These are phyloP conservation scores for Microthlaspi erraticum DNA, from an alignment of 345 rosid species.

Conservation along the genomic window DNA sequence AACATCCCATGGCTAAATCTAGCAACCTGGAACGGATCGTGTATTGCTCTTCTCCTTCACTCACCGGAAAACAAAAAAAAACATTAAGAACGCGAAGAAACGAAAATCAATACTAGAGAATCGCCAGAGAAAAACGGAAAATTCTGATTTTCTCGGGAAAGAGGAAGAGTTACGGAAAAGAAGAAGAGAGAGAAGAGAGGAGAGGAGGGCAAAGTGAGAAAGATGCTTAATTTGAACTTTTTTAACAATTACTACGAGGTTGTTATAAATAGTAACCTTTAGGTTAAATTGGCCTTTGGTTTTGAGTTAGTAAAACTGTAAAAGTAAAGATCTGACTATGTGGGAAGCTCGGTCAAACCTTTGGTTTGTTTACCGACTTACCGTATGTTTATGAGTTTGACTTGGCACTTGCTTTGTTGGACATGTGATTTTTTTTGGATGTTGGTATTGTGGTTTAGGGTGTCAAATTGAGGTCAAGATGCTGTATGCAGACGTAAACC, in stretches of 20 bases:
- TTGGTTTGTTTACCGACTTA: background rate
- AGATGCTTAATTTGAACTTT: conserved; percentile 27
- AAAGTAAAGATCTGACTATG: conserved; percentile 8
- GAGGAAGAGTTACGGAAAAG: conserved; percentile 17
- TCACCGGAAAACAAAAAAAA: background rate
- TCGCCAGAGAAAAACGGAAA: background rate
- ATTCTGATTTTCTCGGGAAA: background rate
- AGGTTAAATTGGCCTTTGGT: background rate
- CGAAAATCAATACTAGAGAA: background rate
- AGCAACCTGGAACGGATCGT: background rate
- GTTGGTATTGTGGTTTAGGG: too few species aligned
- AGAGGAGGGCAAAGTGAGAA: conserved; percentile 21
- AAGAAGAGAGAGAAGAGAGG: conserved; percentile 17
- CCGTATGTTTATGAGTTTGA: background rate
- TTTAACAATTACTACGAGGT: background rate
- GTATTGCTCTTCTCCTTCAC: conserved; percentile 5
- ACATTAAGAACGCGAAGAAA: background rate
- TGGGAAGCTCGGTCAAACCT: background rate
- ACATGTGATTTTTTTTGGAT: too few species aligned
- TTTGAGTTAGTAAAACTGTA: conserved; percentile 9
- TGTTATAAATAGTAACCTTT: conserved; percentile 10
- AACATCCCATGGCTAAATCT: conserved; percentile 64
- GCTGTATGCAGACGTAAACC: too few species aligned
- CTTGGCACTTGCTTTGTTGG: background rate
- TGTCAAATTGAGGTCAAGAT: too few species aligned